Evolutionary conservation across 2,329 filamentous ascomycete genomes (phyloP), one percentile per base, ranked within the genome.

Genomic region (Ceratocystis colombiana): DNA sequence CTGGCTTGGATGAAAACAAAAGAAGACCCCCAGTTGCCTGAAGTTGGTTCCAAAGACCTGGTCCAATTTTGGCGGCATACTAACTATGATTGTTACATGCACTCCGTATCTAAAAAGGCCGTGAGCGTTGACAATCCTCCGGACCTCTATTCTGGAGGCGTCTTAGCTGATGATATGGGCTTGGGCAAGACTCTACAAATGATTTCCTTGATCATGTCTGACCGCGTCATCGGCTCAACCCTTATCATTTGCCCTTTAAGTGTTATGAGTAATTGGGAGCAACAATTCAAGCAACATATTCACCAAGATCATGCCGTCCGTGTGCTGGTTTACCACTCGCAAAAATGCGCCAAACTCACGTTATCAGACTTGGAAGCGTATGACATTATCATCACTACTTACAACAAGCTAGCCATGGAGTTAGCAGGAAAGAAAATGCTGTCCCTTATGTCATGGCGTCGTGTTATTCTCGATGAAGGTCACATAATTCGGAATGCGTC

Each of bases 161-260:
- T 96, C 62, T 80, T 96, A 7, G 90, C 90, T 1, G 91, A 96
- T 73, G 91, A 96, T 71, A 96, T 96, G 92, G 91, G 91, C 2
- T 76, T 96, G 4, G 91, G 91, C 28, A 96, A 96, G 77, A 96
- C 91, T 0, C 80, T 96, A 7, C 88, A 96, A 73, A 82, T 91
- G 61, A 93, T 96, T 70, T 88, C 89, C 64, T 76, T 95, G 45
- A 87, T 96, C 66, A 76, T 92, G 63, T 78, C 78, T 3, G 79
- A 79, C 5, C 77, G 76, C 25, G 76, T 77, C 0, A 73, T 78
- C 1, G 85, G 84, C 2, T 78, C 86, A 1, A 95, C 90, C 0
- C 79, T 96, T 25, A 92, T 96, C 64, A 79, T 96, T 65, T 86
- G 89, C 0, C 91, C 91, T 0, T 82, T 95, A 5, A 87, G 87